Conservation (phyloP, 2,329 filamentous ascomycete species). For the Aspergillus ibericus region DNA sequence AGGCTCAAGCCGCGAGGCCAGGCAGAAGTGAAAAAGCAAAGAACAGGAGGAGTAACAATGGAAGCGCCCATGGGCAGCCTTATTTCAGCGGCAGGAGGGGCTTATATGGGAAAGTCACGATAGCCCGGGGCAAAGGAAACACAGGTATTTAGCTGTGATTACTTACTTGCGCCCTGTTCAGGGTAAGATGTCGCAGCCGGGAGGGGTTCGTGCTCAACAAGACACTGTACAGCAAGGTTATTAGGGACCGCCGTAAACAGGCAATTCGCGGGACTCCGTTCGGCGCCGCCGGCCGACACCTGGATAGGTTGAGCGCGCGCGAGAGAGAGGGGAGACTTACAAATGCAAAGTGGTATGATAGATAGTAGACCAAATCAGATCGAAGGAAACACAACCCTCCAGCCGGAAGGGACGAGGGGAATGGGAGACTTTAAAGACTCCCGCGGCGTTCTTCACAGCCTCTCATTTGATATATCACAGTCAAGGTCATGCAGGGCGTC, state of each 20-base stretch:
- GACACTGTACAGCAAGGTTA: neutral
- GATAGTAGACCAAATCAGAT: constrained; percentile 4
- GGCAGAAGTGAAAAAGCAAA: constrained; percentile 10
- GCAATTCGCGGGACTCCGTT: neutral
- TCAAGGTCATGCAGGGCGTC: constrained; percentile 48
- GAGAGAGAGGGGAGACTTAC: neutral
- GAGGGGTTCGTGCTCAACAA: constrained; percentile 9
- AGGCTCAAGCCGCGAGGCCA: neutral
- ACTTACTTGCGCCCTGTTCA: constrained; percentile 5
- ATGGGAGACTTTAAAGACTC: constrained; percentile 36
- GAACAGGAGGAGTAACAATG: constrained; percentile 1
- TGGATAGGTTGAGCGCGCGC: too few species aligned
- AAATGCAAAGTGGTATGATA: neutral
- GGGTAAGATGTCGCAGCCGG: constrained; percentile 1
- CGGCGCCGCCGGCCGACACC: neutral
- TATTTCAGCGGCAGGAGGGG: constrained; percentile 6
- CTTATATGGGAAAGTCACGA: constrained; percentile 2
- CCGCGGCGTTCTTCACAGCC: constrained; percentile 35
- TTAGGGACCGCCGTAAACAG: neutral
- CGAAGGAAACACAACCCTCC: constrained; percentile 12
- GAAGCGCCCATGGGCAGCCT: constrained; percentile 8
- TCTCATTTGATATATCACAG: constrained; percentile 48
- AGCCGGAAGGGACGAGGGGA: constrained; percentile 17
- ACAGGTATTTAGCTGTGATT: constrained; percentile 3
- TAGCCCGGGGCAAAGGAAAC: neutral